Percentiles rank a stretch among this genome's conserved stretches.
phyloP scores from a whole-genome alignment of 495 filamentous ascomycete species.

The Penicillium samsonianum region DNA sequence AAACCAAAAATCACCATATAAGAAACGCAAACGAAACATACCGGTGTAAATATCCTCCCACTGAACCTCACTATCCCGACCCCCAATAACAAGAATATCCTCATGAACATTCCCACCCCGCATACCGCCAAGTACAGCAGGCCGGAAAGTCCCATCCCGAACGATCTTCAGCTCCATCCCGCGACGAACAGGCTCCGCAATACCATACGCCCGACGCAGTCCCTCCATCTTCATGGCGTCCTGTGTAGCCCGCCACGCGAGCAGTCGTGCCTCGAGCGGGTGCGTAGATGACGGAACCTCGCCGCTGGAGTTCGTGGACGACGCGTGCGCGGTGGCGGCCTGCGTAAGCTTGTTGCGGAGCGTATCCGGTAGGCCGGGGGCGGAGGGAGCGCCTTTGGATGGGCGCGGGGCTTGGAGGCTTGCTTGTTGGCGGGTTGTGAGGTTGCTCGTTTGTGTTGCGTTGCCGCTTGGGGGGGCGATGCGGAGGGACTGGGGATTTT shows the following conservation, averaged over 20 bases:
- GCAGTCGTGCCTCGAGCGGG: slow-evolving; percentile 87
- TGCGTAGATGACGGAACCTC: slow-evolving; percentile 62
- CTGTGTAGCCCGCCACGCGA: slow-evolving; percentile 82
- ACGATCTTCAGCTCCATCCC: slow-evolving; percentile 93
- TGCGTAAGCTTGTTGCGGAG: slow-evolving; percentile 76
- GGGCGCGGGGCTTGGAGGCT: slow-evolving; percentile 35
- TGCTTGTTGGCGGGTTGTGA: slow-evolving; percentile 45
- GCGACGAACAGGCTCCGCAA: slow-evolving; percentile 90
- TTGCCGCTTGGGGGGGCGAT: slow-evolving; percentile 70
- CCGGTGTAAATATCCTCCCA: slow-evolving; percentile 91
- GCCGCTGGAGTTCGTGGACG: slow-evolving; percentile 41
- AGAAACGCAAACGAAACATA: slow-evolving; percentile 32
- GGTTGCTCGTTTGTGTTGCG: slow-evolving; percentile 58
- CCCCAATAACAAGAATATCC: slow-evolving; percentile 71
- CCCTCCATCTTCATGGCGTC: slow-evolving; percentile 83
- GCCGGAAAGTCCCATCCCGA: slow-evolving; percentile 57
- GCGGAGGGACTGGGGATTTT: slow-evolving; percentile 74
- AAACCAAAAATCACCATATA: slow-evolving; percentile 1
- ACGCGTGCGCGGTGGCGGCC: slow-evolving; percentile 45
- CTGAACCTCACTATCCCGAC: slow-evolving; percentile 69
- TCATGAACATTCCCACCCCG: slow-evolving; percentile 58
- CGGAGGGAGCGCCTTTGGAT: slow-evolving; percentile 75
- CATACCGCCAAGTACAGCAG: slow-evolving; percentile 44
- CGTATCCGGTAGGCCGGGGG: slow-evolving; percentile 87
- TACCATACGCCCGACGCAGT: slow-evolving; percentile 81